Evolutionary conservation across 1,139 yeast genomes (phyloP).

Genomic region (Lizanozyma gosingica): DNA sequence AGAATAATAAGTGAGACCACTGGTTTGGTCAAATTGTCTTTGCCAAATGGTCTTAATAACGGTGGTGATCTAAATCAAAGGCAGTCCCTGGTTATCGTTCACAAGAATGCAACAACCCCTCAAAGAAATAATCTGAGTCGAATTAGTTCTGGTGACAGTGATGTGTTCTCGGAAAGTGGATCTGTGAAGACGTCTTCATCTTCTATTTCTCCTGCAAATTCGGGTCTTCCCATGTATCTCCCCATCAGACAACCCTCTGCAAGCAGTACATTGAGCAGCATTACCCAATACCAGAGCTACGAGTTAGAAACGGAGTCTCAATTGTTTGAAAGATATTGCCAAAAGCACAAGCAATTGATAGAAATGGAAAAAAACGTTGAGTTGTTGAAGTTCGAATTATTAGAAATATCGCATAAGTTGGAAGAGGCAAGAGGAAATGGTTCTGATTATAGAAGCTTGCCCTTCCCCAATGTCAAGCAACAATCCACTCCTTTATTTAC

Average conservation of each 20-base stretch:
- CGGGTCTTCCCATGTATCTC: neutral
- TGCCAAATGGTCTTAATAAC: conserved; percentile 8
- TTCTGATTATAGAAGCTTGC: conserved; percentile 1
- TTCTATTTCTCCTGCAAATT: too few relatives aligned
- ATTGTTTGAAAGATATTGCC: neutral
- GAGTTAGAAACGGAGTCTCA: neutral
- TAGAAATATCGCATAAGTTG: conserved; percentile 17
- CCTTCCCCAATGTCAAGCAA: conserved; percentile 7
- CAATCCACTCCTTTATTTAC: conserved; percentile 1
- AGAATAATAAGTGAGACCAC: conserved; percentile 19
- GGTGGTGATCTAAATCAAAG: too few relatives aligned
- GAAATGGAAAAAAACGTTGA: conserved; percentile 17
- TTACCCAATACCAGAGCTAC: neutral
- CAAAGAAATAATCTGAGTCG: neutral
- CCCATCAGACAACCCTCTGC: neutral
- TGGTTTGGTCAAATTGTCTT: conserved; percentile 18
- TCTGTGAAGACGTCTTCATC: too few relatives aligned
- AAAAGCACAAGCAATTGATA: conserved; percentile 18
- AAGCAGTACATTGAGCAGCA: neutral
- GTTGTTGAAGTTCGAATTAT: conserved; percentile 18
- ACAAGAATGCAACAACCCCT: neutral
- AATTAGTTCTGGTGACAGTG: neutral
- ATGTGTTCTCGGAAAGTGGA: neutral
- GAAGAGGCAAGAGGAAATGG: conserved; percentile 8
- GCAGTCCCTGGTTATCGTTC: neutral